Conservation (phyloP, 2,329 filamentous ascomycete species). For the Colletotrichum euphorbiae region DNA sequence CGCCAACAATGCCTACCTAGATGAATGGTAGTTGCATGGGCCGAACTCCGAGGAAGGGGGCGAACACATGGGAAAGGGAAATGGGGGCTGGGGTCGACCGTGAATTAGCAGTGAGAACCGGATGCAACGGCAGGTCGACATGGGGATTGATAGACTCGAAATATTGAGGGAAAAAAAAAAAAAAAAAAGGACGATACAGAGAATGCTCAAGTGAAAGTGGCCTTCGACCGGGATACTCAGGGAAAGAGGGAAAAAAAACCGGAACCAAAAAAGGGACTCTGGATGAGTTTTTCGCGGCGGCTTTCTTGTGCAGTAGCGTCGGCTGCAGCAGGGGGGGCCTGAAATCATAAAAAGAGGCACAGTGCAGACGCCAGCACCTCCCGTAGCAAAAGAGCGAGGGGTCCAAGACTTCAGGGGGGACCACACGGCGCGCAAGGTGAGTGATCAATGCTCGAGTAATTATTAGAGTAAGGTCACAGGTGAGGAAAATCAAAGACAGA, state of each 20-base stretch:
- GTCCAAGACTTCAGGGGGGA: slow-evolving; percentile 2
- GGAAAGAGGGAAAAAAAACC: background rate
- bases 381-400: slow-evolving; percentile 18
- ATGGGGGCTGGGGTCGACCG: slow-evolving; percentile 9
- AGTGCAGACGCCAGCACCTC: slow-evolving; percentile 34
- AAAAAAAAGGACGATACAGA: slow-evolving; percentile 11
- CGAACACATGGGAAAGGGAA: background rate
- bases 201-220: slow-evolving; percentile 7
- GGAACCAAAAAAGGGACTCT: slow-evolving; percentile 9
- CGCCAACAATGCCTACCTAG: slow-evolving; percentile 9
- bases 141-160: background rate
- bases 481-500: background rate
- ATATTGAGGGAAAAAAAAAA: too few species aligned
- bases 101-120: slow-evolving; percentile 9
- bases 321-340: slow-evolving; percentile 31
- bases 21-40: background rate
- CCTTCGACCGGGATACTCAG: slow-evolving; percentile 3
- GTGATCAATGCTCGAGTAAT: slow-evolving; percentile 5
- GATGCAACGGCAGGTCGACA: slow-evolving; percentile 6
- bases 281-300: slow-evolving; percentile 30
- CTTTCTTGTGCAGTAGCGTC: slow-evolving; percentile 36
- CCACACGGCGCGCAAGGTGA: background rate
- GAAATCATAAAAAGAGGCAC: slow-evolving; percentile 39
- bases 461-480: too few species aligned
- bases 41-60: slow-evolving; percentile 1